A percentile compares a stretch with the other conserved stretches of the same genome.
phyloP scores from a whole-genome alignment of 140 eudicot species.

The Flaveria floridana region DNA sequence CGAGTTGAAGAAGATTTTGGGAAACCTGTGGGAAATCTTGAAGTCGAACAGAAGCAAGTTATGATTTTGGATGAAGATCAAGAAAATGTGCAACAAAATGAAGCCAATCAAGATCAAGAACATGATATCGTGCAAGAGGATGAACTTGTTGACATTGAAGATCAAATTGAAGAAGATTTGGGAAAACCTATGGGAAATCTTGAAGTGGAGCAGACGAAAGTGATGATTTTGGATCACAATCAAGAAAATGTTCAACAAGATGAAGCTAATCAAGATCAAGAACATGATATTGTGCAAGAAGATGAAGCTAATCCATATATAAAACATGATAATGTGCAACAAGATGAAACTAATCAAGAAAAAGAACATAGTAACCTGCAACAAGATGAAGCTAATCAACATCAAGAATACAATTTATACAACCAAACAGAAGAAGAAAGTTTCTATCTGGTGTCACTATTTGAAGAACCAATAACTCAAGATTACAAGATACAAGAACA shows the following conservation, averaged over 20 bases:
- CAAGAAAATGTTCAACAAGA: background rate
- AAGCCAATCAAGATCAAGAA: slow-evolving; percentile 16
- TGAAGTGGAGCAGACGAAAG: background rate
- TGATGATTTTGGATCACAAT: slow-evolving; percentile 2
- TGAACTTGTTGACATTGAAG: background rate
- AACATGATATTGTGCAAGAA: background rate
- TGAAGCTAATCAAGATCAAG: background rate
- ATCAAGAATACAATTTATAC: background rate
- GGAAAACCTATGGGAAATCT: background rate
- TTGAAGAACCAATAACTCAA: background rate
- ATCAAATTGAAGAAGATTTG: background rate
- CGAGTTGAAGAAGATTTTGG: background rate
- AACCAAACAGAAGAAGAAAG: slow-evolving; percentile 5
- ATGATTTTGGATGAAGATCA: background rate
- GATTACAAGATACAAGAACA: background rate
- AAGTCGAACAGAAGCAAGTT: background rate
- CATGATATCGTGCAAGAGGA: background rate
- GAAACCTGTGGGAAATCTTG: background rate
- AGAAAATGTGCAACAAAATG: background rate
- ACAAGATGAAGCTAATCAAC: background rate
- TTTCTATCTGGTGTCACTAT: slow-evolving; percentile 1
- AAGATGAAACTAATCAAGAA: background rate
- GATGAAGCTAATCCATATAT: background rate
- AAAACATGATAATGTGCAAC: background rate
- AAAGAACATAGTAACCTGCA: background rate